Base-by-base conservation (phyloP, 331 rosid genomes). In the Pyrus hybrid region DNA sequence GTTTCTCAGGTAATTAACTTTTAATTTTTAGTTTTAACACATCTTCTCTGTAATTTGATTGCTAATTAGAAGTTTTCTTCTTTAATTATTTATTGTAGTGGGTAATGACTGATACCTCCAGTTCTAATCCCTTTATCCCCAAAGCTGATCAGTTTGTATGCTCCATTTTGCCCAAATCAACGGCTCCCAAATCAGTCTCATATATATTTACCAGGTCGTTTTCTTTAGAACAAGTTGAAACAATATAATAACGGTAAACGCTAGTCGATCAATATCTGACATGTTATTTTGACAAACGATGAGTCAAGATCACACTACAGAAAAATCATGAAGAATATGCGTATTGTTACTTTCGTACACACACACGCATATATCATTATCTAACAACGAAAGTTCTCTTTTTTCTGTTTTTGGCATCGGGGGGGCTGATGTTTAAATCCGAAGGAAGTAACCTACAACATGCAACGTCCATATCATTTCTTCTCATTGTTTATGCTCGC, bases 141-240 rank as follows among this genome's bases (percentile, higher is more conserved):
- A 80, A 87, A 70, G 93, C 91, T 1, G 86, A 91, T 73, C 81
- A 82, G 65, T 87, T 87, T 58, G 45, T 88, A 1, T 85, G 96
- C 72, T 1, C 87, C 35, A 71, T 88, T 67, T 68, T 88, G 22
- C 96, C 91, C 18, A 85, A 91, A 67, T 88, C 91, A 10, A 85
- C 90, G 12, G n/a, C 85, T 11, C 5, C 4, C 28, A 58, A 66
- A 67, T 83, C 86, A 18, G 90, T 87, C 68, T 76, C 88, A 29
- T 87, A 83, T 51, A n/a, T n/a, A n/a, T n/a, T 83, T 91, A 41
- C 73, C 71, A 72, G 96, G 93, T 90, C 84, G 7, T 8, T 28
- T 47, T 5, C 13, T 25, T 25, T 18, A 6, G 58, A 18, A 53
- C 58, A 7, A 37, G 0, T 37, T 37, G 13, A 37, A 37, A 37